Evolutionary conservation across 495 filamentous ascomycete genomes (phyloP).

Genomic region (Xylaria venustula): DNA sequence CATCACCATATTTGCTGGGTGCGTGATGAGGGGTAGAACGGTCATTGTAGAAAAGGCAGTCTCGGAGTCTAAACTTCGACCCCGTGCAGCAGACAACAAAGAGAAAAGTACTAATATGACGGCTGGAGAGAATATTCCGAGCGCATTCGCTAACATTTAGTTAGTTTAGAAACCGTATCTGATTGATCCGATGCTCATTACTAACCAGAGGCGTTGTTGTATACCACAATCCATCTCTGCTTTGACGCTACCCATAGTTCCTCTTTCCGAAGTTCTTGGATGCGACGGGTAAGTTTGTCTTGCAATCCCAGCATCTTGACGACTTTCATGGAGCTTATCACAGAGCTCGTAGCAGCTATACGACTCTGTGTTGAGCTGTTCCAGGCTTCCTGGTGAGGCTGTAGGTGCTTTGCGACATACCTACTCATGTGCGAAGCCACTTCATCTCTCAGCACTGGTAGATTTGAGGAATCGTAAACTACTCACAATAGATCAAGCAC

Average conservation of each 20-base stretch:
- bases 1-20: conserved; percentile 45
- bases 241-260: conserved; percentile 56
- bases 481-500: conserved; percentile 53
- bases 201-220: conserved; percentile 36
- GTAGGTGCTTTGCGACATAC: conserved; percentile 46
- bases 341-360: conserved; percentile 49
- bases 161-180: neutral
- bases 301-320: conserved; percentile 64
- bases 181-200: too few relatives aligned
- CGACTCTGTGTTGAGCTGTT: conserved; percentile 52
- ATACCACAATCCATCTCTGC: conserved; percentile 47
- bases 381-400: conserved; percentile 49
- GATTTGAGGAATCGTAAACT: neutral
- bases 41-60: conserved; percentile 42
- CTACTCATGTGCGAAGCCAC: conserved; percentile 43
- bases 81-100: conserved; percentile 21
- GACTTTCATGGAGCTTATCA: conserved; percentile 57
- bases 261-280: conserved; percentile 52
- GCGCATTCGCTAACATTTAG: conserved; percentile 28
- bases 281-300: conserved; percentile 32
- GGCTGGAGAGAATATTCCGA: conserved; percentile 43
- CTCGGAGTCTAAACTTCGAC: conserved; percentile 22
- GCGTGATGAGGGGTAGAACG: conserved; percentile 33
- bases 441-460: conserved; percentile 7
- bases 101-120: conserved; percentile 40